Percentiles rank a stretch among this genome's conserved stretches.
Conservation (phyloP, 176 grass and related monocot species). For the Bromus sterilis region DNA sequence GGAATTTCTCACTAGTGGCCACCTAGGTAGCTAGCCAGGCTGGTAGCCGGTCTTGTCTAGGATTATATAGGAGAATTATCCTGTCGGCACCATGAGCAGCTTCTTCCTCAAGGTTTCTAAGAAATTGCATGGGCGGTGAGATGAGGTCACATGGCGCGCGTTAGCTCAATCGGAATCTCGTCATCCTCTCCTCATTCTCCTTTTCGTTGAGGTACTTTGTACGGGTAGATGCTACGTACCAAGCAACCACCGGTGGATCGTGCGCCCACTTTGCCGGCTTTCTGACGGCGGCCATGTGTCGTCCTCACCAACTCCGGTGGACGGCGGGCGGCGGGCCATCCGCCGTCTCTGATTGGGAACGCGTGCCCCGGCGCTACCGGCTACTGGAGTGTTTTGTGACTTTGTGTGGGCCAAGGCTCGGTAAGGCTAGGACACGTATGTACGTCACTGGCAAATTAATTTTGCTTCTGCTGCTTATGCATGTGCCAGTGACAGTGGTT, state of each 20-base stretch:
- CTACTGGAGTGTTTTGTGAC: background rate
- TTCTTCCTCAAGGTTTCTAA: background rate
- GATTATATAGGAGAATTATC: background rate
- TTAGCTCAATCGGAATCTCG: background rate
- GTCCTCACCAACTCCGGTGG: background rate
- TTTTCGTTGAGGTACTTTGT: background rate
- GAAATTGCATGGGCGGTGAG: background rate
- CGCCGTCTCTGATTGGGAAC: background rate
- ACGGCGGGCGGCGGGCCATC: background rate
- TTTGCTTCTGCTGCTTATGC: background rate
- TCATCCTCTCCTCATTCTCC: background rate
- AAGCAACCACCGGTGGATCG: background rate
- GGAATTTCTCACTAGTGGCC: background rate
- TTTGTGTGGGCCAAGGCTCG: background rate
- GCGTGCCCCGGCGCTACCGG: background rate
- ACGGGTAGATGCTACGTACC: background rate
- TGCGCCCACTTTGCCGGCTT: background rate
- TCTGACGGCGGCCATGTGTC: background rate
- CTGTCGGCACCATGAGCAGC: background rate
- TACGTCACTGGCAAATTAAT: background rate
- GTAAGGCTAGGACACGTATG: background rate
- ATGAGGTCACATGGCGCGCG: background rate
- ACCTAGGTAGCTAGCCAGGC: background rate
- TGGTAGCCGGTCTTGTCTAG: background rate
- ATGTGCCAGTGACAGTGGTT: background rate